phyloP scores from a whole-genome alignment of 2,329 filamentous ascomycete species.

The Ramularia collo-cygni region DNA sequence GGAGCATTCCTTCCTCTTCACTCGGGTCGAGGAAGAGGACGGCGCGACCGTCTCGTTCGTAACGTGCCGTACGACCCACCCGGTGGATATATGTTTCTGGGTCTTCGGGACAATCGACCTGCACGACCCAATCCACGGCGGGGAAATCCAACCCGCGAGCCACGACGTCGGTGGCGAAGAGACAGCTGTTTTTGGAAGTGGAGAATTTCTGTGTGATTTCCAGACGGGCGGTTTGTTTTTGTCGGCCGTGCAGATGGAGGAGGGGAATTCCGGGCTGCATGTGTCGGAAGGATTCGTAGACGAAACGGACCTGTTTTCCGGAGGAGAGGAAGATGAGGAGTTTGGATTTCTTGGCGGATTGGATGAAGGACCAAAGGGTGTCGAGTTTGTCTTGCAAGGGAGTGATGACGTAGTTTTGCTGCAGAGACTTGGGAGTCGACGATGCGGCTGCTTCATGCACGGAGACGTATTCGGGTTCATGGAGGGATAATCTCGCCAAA shows the following conservation, averaged over 20 bases:
- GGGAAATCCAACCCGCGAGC: constrained; percentile 93
- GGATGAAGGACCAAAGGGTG: constrained; percentile 86
- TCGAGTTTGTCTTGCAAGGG: constrained; percentile 84
- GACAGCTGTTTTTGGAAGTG: constrained; percentile 70
- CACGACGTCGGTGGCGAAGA: constrained; percentile 94
- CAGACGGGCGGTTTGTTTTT: constrained; percentile 82
- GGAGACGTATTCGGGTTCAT: constrained; percentile 89
- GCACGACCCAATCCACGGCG: constrained; percentile 97
- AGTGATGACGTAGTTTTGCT: constrained; percentile 86
- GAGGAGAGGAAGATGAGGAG: constrained; percentile 94
- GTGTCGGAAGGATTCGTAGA: constrained; percentile 87
- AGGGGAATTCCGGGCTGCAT: constrained; percentile 91
- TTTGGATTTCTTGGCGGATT: constrained; percentile 84
- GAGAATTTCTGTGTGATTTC: constrained; percentile 84
- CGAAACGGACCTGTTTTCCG: constrained; percentile 92
- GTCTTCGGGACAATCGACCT: constrained; percentile 94
- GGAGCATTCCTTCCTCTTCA: constrained; percentile 87
- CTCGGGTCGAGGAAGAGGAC: constrained; percentile 88
- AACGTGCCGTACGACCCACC: constrained; percentile 89
- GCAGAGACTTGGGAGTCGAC: constrained; percentile 75
- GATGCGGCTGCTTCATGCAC: constrained; percentile 76
- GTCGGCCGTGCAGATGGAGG: constrained; percentile 85
- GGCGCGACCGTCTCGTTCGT: constrained; percentile 77
- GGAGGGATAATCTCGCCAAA: constrained; percentile 76
- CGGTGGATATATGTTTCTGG: constrained; percentile 97